A percentile compares a stretch with the other conserved stretches of the same genome.
Evolutionary conservation across 805 yeast species (phyloP).

Genomic region (Yarrowia sp.): DNA sequence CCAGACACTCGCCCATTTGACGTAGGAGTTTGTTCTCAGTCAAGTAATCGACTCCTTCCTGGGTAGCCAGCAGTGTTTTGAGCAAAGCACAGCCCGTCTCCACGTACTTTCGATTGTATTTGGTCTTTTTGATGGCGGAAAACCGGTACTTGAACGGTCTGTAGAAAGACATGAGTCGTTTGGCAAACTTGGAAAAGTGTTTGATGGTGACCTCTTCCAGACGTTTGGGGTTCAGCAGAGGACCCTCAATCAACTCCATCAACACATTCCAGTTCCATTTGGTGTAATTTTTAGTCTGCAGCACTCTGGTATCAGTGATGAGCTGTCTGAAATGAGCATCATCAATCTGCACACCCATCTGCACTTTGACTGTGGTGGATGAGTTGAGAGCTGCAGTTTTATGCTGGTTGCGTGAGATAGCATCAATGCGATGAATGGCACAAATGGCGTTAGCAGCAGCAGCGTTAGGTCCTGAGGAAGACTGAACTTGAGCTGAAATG

Average conservation of each 20-base stretch:
- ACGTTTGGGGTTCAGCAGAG: conserved; percentile 71
- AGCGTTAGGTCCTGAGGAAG: conserved; percentile 20
- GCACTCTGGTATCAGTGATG: conserved; percentile 71
- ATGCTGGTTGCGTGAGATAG: conserved; percentile 44
- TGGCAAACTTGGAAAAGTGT: conserved; percentile 79
- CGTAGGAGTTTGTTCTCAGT: conserved; percentile 79
- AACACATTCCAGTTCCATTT: conserved; percentile 90
- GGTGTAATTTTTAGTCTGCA: conserved; percentile 76
- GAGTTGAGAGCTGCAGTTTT: conserved; percentile 41
- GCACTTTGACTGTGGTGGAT: conserved; percentile 31
- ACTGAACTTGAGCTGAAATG: conserved; percentile 25
- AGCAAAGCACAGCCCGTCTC: conserved; percentile 79
- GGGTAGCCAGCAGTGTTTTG: conserved; percentile 64
- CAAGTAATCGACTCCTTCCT: conserved; percentile 71
- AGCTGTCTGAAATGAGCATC: conserved; percentile 71
- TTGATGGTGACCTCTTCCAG: conserved; percentile 73
- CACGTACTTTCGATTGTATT: conserved; percentile 63
- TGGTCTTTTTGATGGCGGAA: conserved; percentile 59
- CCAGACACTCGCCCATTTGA: conserved; percentile 87
- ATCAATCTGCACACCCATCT: conserved; percentile 56
- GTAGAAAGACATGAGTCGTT: conserved; percentile 82
- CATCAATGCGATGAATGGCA: conserved; percentile 36
- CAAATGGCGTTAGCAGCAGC: conserved; percentile 28
- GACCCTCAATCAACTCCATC: conserved; percentile 78
- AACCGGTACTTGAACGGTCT: conserved; percentile 91